Conservation (phyloP, 2,329 filamentous ascomycete species). For the Aspergillus brasiliensis region DNA sequence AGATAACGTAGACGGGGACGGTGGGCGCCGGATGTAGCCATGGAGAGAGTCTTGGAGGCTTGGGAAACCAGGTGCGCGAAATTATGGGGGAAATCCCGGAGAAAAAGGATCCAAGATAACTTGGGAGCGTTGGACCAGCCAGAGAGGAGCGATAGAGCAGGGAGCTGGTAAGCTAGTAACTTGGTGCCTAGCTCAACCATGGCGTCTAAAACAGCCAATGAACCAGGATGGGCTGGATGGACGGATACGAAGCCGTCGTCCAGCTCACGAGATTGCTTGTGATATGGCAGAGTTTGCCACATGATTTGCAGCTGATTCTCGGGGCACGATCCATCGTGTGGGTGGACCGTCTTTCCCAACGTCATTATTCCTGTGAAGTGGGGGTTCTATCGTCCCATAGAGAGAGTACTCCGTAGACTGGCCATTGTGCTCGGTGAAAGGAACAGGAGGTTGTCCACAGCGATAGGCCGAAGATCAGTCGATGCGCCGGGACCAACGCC, state of each 20-base stretch:
- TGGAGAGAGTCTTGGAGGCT: slow-evolving; percentile 5
- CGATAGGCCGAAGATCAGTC: slow-evolving; percentile 1
- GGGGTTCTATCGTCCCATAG: background rate
- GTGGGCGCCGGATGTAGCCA: background rate
- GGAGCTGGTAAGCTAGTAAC: background rate
- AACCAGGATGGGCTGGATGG: background rate
- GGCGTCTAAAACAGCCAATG: slow-evolving; percentile 8
- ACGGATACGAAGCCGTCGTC: background rate
- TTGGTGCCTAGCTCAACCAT: background rate
- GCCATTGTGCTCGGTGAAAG: background rate
- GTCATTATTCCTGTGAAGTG: background rate
- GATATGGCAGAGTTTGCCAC: slow-evolving; percentile 7
- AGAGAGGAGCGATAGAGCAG: slow-evolving; percentile 16
- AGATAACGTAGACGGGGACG: slow-evolving; percentile 3
- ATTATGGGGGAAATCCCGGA: slow-evolving; percentile 1
- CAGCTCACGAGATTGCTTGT: slow-evolving; percentile 2
- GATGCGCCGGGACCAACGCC: background rate
- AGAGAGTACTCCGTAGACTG: background rate
- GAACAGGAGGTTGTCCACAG: background rate
- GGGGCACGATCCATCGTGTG: background rate
- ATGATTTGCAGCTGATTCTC: background rate
- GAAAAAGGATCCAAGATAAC: slow-evolving; percentile 1
- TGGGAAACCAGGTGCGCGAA: slow-evolving; percentile 7
- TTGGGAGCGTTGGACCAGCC: slow-evolving; percentile 16
- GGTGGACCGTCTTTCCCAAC: background rate